phyloP scores from a whole-genome alignment of 176 grass and related monocot genomes.

The Tillandsia fasciculata region DNA sequence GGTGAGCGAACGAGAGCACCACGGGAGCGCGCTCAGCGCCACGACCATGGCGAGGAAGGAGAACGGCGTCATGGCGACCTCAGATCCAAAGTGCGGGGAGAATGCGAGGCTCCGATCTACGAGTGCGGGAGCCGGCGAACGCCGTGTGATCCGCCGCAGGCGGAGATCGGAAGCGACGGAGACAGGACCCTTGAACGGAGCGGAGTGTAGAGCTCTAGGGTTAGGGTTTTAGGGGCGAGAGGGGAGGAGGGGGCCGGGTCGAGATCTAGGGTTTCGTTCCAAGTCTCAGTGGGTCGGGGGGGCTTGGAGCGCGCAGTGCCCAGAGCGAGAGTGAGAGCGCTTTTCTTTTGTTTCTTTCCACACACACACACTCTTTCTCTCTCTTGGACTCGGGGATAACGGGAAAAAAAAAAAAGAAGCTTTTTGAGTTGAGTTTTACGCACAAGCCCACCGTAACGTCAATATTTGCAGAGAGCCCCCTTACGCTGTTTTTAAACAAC shows the following conservation, averaged over 20 bases:
- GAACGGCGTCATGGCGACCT: slow-evolving; percentile 5
- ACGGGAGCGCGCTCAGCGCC: slow-evolving; percentile 4
- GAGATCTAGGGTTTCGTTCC: slow-evolving; percentile 15
- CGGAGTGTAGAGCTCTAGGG: background rate
- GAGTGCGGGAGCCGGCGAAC: background rate
- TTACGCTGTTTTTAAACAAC: too few species aligned
- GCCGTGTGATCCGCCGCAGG: background rate
- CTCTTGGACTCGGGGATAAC: background rate
- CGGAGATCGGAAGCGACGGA: background rate
- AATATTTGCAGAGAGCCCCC: background rate
- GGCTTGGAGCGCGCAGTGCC: too few species aligned
- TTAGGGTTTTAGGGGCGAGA: background rate
- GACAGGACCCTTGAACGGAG: background rate
- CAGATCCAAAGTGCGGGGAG: slow-evolving; percentile 8
- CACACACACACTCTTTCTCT: background rate
- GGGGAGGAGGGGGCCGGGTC: background rate
- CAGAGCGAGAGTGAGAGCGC: background rate
- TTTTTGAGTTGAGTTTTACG: background rate
- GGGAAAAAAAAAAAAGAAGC: background rate
- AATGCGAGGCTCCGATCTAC: slow-evolving; percentile 1
- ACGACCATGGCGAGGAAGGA: slow-evolving; percentile 17
- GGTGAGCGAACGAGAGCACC: slow-evolving; percentile 7
- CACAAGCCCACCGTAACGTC: background rate
- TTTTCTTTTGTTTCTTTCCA: slow-evolving; percentile 3
- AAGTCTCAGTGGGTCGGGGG: background rate